Percentiles rank a stretch among this genome's conserved stretches.
These are phyloP conservation scores for Leccinum fibrillosum DNA, from an alignment of 768 basidiomycete species.

Conservation along the genomic window DNA sequence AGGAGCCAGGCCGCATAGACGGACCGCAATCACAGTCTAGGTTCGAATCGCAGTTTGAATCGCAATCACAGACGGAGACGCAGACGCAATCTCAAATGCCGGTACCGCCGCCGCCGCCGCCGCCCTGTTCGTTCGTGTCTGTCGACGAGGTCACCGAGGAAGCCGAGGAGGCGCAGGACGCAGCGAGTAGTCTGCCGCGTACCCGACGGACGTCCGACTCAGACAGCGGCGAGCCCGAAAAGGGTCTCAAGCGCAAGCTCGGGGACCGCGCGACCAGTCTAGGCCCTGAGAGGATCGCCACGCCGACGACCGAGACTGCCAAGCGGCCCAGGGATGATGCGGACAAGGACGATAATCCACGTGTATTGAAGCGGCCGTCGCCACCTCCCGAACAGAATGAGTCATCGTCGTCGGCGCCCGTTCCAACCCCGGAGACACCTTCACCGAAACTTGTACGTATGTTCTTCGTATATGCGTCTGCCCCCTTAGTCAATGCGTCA, in stretches of 20 bases:
- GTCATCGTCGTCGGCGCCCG: slow-evolving; percentile 8
- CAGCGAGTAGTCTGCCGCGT: slow-evolving; percentile 21
- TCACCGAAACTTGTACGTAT: slow-evolving; percentile 47
- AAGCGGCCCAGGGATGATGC: slow-evolving; percentile 64
- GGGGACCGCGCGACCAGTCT: slow-evolving; percentile 65
- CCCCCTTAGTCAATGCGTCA: slow-evolving; percentile 5
- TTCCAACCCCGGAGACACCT: slow-evolving; percentile 22
- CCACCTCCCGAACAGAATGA: slow-evolving; percentile 60
- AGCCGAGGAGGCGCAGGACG: slow-evolving; percentile 30
- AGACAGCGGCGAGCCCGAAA: slow-evolving; percentile 50
- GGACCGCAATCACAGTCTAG: not conserved
- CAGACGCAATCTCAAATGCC: not conserved
- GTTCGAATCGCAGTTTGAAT: not conserved
- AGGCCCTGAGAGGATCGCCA: slow-evolving; percentile 39
- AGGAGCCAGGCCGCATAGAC: not conserved
- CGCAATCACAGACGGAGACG: not conserved
- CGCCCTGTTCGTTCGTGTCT: slow-evolving; percentile 17
- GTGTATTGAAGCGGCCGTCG: slow-evolving; percentile 56
- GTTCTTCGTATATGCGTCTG: not conserved
- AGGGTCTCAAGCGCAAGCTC: slow-evolving; percentile 67
- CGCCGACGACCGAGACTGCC: slow-evolving; percentile 35
- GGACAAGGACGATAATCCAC: slow-evolving; percentile 61
- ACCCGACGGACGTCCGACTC: slow-evolving; percentile 38
- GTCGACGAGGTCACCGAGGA: slow-evolving; percentile 25
- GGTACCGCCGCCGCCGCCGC: not conserved